A percentile compares a stretch with the other conserved stretches of the same genome.
Conservation (phyloP, 192 early-diverging fungal genomes). For the Geranomyces michiganensis region DNA sequence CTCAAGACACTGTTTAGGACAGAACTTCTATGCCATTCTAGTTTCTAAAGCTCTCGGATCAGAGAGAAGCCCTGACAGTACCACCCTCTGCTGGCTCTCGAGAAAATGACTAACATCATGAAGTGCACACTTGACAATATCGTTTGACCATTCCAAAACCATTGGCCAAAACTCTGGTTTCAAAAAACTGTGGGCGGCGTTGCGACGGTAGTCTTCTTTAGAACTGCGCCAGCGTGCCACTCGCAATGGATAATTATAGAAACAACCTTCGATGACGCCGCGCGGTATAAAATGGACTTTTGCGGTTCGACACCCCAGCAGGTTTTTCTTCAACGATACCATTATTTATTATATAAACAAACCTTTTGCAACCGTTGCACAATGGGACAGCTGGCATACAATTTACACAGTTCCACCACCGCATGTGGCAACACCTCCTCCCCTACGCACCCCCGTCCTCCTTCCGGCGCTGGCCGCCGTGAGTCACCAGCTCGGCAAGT, state of each 20-base stretch:
- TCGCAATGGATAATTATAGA: too few species aligned
- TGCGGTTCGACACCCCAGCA: too few species aligned
- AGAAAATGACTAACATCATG: too few species aligned
- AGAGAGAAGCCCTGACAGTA: too few species aligned
- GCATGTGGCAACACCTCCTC: neutral
- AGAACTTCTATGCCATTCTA: too few species aligned
- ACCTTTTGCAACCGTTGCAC: neutral
- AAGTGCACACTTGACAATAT: too few species aligned
- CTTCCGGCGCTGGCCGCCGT: neutral
- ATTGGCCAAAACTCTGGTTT: neutral
- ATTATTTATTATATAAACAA: neutral
- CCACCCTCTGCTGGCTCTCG: too few species aligned
- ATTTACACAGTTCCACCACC: neutral
- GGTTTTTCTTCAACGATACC: neutral
- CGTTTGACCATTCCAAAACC: too few species aligned
- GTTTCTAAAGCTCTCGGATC: too few species aligned
- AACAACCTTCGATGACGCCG: neutral
- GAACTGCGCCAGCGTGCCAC: too few species aligned
- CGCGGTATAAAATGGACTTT: neutral
- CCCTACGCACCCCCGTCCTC: neutral
- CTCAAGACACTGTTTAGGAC: too few species aligned
- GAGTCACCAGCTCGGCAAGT: neutral
- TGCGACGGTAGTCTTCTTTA: too few species aligned
- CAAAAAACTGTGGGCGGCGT: neutral
- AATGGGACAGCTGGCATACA: constrained; percentile 4